Conservation (phyloP, 176 grass and related monocot species). For the Oryza rufipogon region DNA sequence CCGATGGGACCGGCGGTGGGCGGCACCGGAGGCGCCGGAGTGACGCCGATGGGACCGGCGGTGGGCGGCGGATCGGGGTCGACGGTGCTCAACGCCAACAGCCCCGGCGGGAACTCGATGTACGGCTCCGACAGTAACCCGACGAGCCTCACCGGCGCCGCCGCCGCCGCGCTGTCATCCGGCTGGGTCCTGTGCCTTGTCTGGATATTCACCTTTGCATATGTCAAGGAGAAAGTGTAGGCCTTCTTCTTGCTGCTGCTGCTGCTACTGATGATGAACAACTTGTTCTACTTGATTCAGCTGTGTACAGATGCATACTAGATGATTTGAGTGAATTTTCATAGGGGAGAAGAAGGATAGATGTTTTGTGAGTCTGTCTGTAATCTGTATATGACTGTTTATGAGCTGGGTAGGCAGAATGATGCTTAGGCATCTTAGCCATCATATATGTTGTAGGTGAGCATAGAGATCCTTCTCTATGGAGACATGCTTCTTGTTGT, state of each 20-base stretch:
- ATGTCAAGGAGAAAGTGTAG: conserved; percentile 56
- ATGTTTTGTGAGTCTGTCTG: conserved; percentile 30
- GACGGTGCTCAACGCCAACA: conserved; percentile 73
- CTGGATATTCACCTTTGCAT: conserved; percentile 61
- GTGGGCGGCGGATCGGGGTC: conserved; percentile 53
- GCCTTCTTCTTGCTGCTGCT: neutral
- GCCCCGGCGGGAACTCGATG: conserved; percentile 48
- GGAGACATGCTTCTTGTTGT: conserved; percentile 19
- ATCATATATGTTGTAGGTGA: conserved; percentile 35
- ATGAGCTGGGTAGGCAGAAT: conserved; percentile 31
- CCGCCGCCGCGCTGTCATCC: conserved; percentile 34
- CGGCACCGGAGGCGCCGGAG: neutral
- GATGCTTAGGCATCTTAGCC: conserved; percentile 29
- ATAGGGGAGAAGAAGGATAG: conserved; percentile 37
- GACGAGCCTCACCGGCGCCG: conserved; percentile 42
- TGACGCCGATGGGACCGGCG: conserved; percentile 21
- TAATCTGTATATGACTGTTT: neutral
- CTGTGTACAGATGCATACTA: conserved; percentile 37
- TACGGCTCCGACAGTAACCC: conserved; percentile 56
- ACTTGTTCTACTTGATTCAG: neutral
- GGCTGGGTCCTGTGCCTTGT: conserved; percentile 50
- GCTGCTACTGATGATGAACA: neutral
- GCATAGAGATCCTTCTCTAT: conserved; percentile 30
- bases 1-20: conserved; percentile 30
- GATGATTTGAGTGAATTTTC: conserved; percentile 12